A percentile compares a stretch with the other conserved stretches of the same genome.
Conservation (phyloP, 805 yeast species). For the Diddensiella caesifluorescens region DNA sequence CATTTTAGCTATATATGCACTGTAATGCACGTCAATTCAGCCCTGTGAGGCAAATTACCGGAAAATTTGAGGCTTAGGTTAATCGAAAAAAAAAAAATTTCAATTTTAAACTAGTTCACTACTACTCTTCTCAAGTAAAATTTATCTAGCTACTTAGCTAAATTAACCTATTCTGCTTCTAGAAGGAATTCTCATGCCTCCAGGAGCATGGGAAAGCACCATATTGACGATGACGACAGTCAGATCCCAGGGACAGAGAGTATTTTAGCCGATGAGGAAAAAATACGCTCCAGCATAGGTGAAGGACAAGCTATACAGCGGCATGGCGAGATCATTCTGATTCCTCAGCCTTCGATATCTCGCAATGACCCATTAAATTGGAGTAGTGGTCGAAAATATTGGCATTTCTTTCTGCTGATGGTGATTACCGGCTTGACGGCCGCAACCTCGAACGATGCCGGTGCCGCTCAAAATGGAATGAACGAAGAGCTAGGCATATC, state of each 20-base stretch:
- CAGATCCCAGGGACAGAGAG: constrained; percentile 19
- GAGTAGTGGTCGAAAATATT: constrained; percentile 43
- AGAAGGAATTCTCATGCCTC: too few relatives aligned
- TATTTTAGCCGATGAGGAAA: constrained; percentile 12
- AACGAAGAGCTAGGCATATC: constrained; percentile 59
- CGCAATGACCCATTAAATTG: constrained; percentile 69
- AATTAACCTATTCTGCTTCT: too few relatives aligned
- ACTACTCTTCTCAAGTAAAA: too few relatives aligned
- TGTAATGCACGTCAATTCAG: too few relatives aligned
- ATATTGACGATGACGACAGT: constrained; percentile 14
- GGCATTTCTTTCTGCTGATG: constrained; percentile 39
- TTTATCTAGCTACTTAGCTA: too few relatives aligned
- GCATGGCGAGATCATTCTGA: constrained; percentile 40
- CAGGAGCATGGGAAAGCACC: too few relatives aligned
- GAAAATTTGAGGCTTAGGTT: too few relatives aligned
- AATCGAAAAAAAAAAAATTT: too few relatives aligned
- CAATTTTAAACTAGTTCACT: too few relatives aligned
- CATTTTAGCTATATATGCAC: too few relatives aligned
- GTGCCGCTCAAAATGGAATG: constrained; percentile 62
- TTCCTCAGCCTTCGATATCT: constrained; percentile 63
- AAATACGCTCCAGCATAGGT: constrained; percentile 1
- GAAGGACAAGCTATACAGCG: constrained; percentile 5
- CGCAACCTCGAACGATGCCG: constrained; percentile 66
- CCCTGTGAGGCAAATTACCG: too few relatives aligned
- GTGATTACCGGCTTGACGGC: constrained; percentile 43